Conservation (phyloP, 2,329 filamentous ascomycete species). For the Lojkania enalia region DNA sequence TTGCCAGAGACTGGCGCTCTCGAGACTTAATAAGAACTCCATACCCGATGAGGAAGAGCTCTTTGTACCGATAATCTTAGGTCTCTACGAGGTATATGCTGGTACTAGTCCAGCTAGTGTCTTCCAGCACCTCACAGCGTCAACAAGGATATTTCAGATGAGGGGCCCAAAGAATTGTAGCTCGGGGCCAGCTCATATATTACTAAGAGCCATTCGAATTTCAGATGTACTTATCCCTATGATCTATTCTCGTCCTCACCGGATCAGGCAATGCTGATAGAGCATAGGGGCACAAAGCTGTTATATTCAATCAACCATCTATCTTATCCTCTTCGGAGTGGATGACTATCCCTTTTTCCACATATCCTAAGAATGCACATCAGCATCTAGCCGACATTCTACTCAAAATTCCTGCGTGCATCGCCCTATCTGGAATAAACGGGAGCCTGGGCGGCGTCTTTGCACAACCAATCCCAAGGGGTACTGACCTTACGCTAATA, state of each 20-base stretch:
- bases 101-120: conserved; percentile 33
- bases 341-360: conserved; percentile 34
- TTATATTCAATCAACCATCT: conserved; percentile 34
- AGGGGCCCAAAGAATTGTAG: conserved; percentile 33
- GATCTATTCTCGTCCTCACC: neutral
- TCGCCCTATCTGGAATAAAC: conserved; percentile 14
- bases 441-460: conserved; percentile 29
- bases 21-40: conserved; percentile 14
- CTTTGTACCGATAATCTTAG: conserved; percentile 33
- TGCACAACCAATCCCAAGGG: conserved; percentile 14
- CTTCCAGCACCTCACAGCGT: conserved; percentile 33
- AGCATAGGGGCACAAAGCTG: conserved; percentile 27
- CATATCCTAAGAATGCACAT: conserved; percentile 27
- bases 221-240: conserved; percentile 28
- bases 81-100: conserved; percentile 36
- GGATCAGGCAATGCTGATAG: neutral
- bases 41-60: conserved; percentile 36
- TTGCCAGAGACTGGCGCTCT: conserved; percentile 28
- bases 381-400: conserved; percentile 32
- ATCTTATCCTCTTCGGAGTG: conserved; percentile 30
- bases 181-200: conserved; percentile 23
- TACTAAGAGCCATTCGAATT: conserved; percentile 36
- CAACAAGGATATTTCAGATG: conserved; percentile 36
- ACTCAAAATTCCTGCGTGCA: conserved; percentile 31
- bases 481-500: conserved; percentile 17